Evolutionary conservation across 441 rosid genomes (phyloP).

Genomic region (Arabidopsis lyrata): DNA sequence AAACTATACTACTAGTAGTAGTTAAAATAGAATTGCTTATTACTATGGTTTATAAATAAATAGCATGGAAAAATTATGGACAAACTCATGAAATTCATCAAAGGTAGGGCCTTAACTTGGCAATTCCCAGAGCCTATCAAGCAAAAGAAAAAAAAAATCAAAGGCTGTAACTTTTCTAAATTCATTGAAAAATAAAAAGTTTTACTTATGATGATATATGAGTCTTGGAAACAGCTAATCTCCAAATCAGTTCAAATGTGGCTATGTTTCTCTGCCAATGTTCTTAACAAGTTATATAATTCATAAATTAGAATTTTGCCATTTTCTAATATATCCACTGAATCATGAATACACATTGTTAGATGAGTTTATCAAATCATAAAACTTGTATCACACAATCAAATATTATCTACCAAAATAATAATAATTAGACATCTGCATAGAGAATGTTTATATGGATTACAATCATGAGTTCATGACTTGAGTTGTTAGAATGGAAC

Average conservation of each 20-base stretch:
- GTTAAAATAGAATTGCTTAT: not conserved
- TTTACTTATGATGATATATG: conserved; percentile 28
- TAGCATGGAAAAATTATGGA: not conserved
- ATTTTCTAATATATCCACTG: not conserved
- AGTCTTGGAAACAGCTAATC: conserved; percentile 40
- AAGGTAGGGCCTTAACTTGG: conserved; percentile 34
- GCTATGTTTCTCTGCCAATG: conserved; percentile 11
- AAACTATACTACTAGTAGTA: not conserved
- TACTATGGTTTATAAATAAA: conserved; percentile 12
- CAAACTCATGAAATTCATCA: conserved; percentile 41
- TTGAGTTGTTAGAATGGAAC: conserved; percentile 13
- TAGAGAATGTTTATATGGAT: conserved; percentile 4
- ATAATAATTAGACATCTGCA: not conserved
- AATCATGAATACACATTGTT: conserved; percentile 1
- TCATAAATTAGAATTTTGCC: not conserved
- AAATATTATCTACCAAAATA: not conserved
- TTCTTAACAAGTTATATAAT: conserved; percentile 1
- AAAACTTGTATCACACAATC: conserved; percentile 4
- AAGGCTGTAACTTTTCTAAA: conserved; percentile 39
- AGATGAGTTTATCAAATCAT: conserved; percentile 17
- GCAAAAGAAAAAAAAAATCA: conserved; percentile 5
- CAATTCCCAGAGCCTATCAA: conserved; percentile 38
- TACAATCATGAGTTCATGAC: conserved; percentile 23
- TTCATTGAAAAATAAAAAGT: conserved; percentile 34
- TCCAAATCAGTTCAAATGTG: conserved; percentile 10